These are phyloP conservation scores for Colletotrichum chrysophilum DNA, from an alignment of 2,329 filamentous ascomycete species.

Conservation along the genomic window DNA sequence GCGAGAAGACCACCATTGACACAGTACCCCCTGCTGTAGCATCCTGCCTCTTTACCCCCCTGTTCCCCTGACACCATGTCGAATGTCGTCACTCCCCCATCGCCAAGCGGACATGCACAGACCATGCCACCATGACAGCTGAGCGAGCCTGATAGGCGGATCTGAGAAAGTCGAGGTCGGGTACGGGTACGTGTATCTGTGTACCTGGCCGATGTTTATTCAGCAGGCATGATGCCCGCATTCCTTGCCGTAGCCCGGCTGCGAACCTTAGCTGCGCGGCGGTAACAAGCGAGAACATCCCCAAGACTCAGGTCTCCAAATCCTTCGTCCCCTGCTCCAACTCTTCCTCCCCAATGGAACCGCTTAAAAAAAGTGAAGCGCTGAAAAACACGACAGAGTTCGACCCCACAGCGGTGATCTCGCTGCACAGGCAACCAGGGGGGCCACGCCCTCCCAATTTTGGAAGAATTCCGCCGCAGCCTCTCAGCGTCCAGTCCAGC, in stretches of 20 bases:
- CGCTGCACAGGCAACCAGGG: not conserved
- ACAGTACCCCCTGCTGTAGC: not conserved
- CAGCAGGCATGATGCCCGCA: slow-evolving; percentile 16
- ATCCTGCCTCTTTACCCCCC: not conserved
- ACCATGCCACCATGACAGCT: not conserved
- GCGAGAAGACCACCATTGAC: not conserved
- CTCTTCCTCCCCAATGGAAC: not conserved
- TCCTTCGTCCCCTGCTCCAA: not conserved
- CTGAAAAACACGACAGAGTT: not conserved
- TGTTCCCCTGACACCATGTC: not conserved
- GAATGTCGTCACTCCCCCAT: slow-evolving; percentile 18
- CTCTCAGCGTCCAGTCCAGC: not conserved
- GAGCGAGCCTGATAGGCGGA: not conserved
- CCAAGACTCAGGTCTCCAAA: not conserved
- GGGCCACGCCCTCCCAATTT: not conserved
- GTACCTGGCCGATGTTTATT: slow-evolving; percentile 1
- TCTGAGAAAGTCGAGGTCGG: not conserved
- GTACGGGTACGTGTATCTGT: not conserved
- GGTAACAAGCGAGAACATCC: not conserved
- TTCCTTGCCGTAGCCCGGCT: not conserved
- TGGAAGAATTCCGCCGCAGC: not conserved
- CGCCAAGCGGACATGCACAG: not conserved
- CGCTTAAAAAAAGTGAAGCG: not conserved
- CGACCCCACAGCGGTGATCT: slow-evolving; percentile 3
- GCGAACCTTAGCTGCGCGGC: not conserved